phyloP scores from a whole-genome alignment of 345 rosid species.

The Crucihimalaya himalaica region DNA sequence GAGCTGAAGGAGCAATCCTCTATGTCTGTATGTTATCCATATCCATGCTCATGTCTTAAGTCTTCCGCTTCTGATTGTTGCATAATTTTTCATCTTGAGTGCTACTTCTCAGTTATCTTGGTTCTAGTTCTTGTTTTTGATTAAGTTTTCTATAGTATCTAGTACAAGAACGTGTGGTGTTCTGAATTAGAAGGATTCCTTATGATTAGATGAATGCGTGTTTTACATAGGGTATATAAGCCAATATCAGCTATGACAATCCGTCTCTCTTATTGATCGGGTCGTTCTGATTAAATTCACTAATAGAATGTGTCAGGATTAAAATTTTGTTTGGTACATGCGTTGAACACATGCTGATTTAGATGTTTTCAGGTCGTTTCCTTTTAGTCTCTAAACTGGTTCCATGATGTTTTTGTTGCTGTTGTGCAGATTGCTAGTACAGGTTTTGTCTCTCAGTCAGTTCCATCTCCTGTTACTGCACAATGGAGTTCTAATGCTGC shows the following conservation, averaged over 20 bases:
- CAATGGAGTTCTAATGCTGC: slow-evolving; percentile 40
- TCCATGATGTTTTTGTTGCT: slow-evolving; percentile 47
- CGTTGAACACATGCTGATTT: not conserved
- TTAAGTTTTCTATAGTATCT: not conserved
- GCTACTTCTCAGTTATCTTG: not conserved
- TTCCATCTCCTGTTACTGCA: slow-evolving; percentile 41
- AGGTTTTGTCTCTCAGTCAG: slow-evolving; percentile 49
- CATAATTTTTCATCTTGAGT: not conserved
- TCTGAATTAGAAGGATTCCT: not conserved
- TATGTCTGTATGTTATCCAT: slow-evolving; percentile 40
- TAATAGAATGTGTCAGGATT: not conserved
- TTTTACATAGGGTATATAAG: not conserved
- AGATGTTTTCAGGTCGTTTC: slow-evolving; percentile 12
- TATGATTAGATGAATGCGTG: not conserved
- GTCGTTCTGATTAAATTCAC: not conserved
- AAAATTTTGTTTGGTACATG: not conserved
- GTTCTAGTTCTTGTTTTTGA: not conserved
- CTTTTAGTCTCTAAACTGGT: slow-evolving; percentile 16
- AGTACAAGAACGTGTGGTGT: not conserved
- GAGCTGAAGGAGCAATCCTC: slow-evolving; percentile 31
- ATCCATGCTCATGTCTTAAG: not conserved
- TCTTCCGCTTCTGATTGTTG: slow-evolving; percentile 13
- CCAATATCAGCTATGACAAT: not conserved
- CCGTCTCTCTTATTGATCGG: not conserved
- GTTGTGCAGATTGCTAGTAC: slow-evolving; percentile 43